Evolutionary conservation across 139 green algal species (phyloP), one percentile per base, ranked within the genome.

Genomic region (Mesotaenium endlicherianum): DNA sequence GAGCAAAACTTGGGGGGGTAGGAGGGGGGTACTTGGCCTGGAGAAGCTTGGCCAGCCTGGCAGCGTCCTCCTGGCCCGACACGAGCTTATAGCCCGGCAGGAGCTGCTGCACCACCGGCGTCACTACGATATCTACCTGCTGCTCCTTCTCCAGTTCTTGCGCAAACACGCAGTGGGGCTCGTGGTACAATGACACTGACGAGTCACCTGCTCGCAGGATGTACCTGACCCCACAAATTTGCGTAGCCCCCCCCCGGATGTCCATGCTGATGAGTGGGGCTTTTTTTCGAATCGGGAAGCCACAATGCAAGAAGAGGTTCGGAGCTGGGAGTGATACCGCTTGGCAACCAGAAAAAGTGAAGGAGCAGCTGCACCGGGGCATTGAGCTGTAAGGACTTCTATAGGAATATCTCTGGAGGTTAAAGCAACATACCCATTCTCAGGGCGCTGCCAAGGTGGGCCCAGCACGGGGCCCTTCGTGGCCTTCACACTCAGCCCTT

Each of bases 121-220:
- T 81, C 3, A 86, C 58, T 5, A 86, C 43, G 2, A 71, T 42
- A 34, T 86, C 68, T 36, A 86, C 80, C 43, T 74, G 77, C 40
- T 41, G 42, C 42, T 75, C 75, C 30, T 84, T 76, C 31, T 43
- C 30, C n/a, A 31, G 34, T 76, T 70, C 77, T 30, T 81, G 60
- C 11, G 83, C 40, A 64, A 68, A 87, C 38, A 78, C 45, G 67
- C 82, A 87, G 70, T 87, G 82, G 0, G 82, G 82, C 55, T 87
- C 82, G 1, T 67, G 36, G 72, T 87, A 87, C 3, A 87, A 17
- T 16, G 82, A 87, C 11, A 75, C 60, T 20, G 26, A 40, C 30
- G 79, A 34, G 14, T 20, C 40, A 3, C 0, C 44, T 14, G 64
- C 20, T 42, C 64, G 64, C n/a, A 85, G 38, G 34, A 85, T 67